These are phyloP conservation scores for Apostasia shenzhenica DNA, from an alignment of 106 monocot species.

Conservation along the genomic window DNA sequence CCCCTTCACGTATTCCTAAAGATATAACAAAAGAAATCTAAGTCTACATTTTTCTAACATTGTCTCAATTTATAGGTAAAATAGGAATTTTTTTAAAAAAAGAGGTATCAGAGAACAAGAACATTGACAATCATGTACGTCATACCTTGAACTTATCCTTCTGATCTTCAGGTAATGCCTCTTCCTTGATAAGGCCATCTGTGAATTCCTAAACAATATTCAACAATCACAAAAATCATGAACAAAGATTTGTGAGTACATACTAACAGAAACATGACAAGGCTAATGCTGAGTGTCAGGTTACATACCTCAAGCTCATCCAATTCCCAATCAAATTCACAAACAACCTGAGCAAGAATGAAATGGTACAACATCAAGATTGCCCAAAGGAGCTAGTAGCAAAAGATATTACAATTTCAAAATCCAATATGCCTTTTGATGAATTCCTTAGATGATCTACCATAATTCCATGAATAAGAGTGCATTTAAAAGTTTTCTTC, in stretches of 20 bases:
- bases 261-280: background rate
- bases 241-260: background rate
- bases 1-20: conserved; percentile 66
- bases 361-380: background rate
- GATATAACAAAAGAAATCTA: conserved; percentile 2
- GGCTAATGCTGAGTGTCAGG: background rate
- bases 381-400: background rate
- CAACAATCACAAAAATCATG: background rate
- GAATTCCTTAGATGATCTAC: no score
- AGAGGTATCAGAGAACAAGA: no score
- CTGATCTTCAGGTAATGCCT: conserved; percentile 55
- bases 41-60: background rate
- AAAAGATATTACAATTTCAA: background rate
- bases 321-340: conserved; percentile 70
- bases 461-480: no score
- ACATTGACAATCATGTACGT: no score
- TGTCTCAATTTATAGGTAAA: background rate
- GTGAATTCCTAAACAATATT: conserved; percentile 55
- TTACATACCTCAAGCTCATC: conserved; percentile 51
- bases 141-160: conserved; percentile 80
- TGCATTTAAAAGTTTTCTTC: no score
- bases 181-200: conserved; percentile 46
- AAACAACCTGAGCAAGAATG: conserved; percentile 44
- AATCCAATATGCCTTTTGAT: background rate
- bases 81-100: no score